Evolutionary conservation across 495 filamentous ascomycete species (phyloP).

Genomic region (Sabuloglossum arenarium): DNA sequence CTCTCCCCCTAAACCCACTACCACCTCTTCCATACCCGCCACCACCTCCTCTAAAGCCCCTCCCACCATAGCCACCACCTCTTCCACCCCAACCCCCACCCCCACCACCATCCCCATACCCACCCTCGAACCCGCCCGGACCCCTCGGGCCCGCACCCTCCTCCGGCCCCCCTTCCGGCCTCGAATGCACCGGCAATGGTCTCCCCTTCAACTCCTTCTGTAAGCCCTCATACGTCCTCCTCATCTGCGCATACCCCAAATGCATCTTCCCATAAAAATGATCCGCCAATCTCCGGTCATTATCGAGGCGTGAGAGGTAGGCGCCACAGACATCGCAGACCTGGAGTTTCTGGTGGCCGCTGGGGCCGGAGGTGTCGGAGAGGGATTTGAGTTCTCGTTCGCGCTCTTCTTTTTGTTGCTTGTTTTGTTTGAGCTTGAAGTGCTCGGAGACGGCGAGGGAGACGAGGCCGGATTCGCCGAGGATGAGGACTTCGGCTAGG

Average conservation of each 20-base stretch:
- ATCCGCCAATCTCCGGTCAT: conserved; percentile 81
- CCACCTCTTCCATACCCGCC: conserved; percentile 4
- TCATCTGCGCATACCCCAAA: conserved; percentile 92
- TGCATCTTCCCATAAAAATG: conserved; percentile 99
- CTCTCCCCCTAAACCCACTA: conserved; percentile 24
- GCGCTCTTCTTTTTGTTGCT: conserved; percentile 61
- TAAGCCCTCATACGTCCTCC: conserved; percentile 70
- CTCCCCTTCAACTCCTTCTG: conserved; percentile 64
- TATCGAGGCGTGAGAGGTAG: conserved; percentile 78
- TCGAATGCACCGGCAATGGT: conserved; percentile 26
- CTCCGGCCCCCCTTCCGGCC: conserved; percentile 22
- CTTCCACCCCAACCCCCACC: conserved; percentile 28
- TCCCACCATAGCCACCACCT: conserved; percentile 27
- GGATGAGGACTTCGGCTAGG: conserved; percentile 62
- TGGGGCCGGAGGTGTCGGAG: conserved; percentile 73
- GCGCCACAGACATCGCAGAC: conserved; percentile 97
- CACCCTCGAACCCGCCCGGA: conserved; percentile 20
- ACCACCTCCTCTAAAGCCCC: conserved; percentile 15
- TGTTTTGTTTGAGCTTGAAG: conserved; percentile 59
- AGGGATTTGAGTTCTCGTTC: conserved; percentile 86
- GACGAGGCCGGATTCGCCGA: conserved; percentile 67
- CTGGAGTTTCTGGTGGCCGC: conserved; percentile 91
- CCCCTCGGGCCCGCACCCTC: conserved; percentile 16
- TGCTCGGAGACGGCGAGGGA: conserved; percentile 66
- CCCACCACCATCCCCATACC: conserved; percentile 24